phyloP scores from a whole-genome alignment of 2,329 filamentous ascomycete genomes.

The Neurospora sp. region DNA sequence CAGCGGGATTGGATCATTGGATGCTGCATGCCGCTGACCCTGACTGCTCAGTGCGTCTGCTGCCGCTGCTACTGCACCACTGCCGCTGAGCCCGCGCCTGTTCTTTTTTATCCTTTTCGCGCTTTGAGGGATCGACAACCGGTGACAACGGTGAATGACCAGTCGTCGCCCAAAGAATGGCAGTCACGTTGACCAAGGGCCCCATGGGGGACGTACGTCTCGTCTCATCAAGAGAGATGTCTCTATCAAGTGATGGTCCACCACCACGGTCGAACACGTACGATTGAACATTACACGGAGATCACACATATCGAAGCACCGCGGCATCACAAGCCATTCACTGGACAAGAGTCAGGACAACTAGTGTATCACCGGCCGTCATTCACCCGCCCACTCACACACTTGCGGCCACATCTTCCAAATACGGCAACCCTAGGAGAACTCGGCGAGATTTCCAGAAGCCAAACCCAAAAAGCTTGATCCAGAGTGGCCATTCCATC shows the following conservation, averaged over 20 bases:
- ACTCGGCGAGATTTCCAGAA: not conserved
- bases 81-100: not conserved
- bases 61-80: not conserved
- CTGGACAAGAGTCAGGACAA: not conserved
- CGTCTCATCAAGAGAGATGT: not conserved
- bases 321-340: not conserved
- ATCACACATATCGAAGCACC: not conserved
- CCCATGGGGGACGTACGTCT: not conserved
- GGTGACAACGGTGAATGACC: not conserved
- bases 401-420: not conserved
- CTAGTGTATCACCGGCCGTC: not conserved
- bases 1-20: not conserved
- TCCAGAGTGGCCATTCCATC: not conserved
- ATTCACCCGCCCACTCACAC: not conserved
- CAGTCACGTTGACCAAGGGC: not conserved
- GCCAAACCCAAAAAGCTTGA: not conserved
- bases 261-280: not conserved
- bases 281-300: not conserved
- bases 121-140: not conserved
- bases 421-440: not conserved
- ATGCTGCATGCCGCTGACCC: not conserved
- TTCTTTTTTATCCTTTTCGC: not conserved
- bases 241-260: not conserved
- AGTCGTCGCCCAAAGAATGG: not conserved
- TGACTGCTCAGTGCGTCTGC: not conserved